These are phyloP conservation scores for Rhododendron griersonianum DNA, from an alignment of 148 eudicot genomes.

Conservation along the genomic window DNA sequence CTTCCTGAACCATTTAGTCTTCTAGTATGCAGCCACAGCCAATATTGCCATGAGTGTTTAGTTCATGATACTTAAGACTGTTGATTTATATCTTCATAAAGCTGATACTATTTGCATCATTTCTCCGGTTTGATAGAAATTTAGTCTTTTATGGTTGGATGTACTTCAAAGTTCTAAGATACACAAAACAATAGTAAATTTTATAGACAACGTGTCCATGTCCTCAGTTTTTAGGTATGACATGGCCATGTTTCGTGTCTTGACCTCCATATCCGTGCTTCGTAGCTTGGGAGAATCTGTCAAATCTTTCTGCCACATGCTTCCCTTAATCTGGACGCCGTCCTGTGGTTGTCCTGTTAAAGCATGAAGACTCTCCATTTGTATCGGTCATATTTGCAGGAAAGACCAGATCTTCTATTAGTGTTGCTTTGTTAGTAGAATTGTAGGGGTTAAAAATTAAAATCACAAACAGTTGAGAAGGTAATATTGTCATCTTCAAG, in stretches of 20 bases:
- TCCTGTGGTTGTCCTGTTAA: not conserved
- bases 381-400: not conserved
- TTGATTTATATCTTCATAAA: not conserved
- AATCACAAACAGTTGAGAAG: not conserved
- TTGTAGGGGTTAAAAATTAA: not conserved
- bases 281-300: not conserved
- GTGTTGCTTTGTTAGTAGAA: not conserved
- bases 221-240: not conserved
- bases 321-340: not conserved
- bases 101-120: not conserved
- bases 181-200: not conserved
- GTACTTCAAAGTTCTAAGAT: not conserved
- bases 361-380: not conserved
- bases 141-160: not conserved
- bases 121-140: not conserved
- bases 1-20: conserved; percentile 7
- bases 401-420: not conserved
- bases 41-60: not conserved
- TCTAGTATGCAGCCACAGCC: not conserved
- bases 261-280: not conserved
- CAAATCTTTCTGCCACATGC: not conserved
- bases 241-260: not conserved
- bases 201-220: not conserved
- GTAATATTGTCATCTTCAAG: not conserved
- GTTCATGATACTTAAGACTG: not conserved